These are phyloP conservation scores for Penicillium expansum DNA, from an alignment of 2,329 filamentous ascomycete species.

Conservation along the genomic window DNA sequence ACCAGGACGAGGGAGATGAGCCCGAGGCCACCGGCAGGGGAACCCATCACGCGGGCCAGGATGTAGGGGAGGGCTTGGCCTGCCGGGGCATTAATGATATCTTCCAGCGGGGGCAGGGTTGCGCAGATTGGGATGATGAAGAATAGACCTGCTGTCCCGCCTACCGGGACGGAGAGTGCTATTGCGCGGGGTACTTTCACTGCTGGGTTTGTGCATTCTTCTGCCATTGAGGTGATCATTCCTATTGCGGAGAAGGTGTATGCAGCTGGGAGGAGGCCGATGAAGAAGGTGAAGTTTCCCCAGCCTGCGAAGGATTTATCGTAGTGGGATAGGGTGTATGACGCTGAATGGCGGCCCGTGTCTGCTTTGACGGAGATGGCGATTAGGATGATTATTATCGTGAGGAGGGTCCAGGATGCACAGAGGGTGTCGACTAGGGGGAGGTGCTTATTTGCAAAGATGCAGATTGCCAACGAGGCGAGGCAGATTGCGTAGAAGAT, in stretches of 20 bases:
- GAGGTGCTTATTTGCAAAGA: slow-evolving; percentile 65
- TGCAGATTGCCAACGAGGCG: slow-evolving; percentile 62
- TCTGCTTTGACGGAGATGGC: slow-evolving; percentile 55
- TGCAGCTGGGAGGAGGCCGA: slow-evolving; percentile 58
- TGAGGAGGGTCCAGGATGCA: slow-evolving; percentile 55
- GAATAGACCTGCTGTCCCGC: slow-evolving; percentile 54
- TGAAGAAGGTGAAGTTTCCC: slow-evolving; percentile 61
- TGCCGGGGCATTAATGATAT: slow-evolving; percentile 45
- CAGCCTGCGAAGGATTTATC: slow-evolving; percentile 57
- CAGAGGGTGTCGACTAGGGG: slow-evolving; percentile 61
- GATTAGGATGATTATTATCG: slow-evolving; percentile 58
- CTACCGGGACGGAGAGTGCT: slow-evolving; percentile 52
- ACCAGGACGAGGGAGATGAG: slow-evolving; percentile 52
- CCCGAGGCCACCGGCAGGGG: slow-evolving; percentile 47
- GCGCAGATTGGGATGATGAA: slow-evolving; percentile 55
- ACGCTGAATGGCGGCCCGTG: slow-evolving; percentile 52
- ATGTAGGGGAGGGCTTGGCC: slow-evolving; percentile 54
- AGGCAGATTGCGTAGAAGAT: slow-evolving; percentile 69
- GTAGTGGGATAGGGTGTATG: slow-evolving; percentile 56
- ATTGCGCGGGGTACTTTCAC: slow-evolving; percentile 54
- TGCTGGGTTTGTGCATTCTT: slow-evolving; percentile 55
- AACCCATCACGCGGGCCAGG: slow-evolving; percentile 51
- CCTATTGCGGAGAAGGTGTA: slow-evolving; percentile 61
- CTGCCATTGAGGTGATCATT: slow-evolving; percentile 62
- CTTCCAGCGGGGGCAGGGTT: slow-evolving; percentile 32